Base-by-base conservation (phyloP, 2,329 filamentous ascomycete genomes). In the Cladosporium sp. region DNA sequence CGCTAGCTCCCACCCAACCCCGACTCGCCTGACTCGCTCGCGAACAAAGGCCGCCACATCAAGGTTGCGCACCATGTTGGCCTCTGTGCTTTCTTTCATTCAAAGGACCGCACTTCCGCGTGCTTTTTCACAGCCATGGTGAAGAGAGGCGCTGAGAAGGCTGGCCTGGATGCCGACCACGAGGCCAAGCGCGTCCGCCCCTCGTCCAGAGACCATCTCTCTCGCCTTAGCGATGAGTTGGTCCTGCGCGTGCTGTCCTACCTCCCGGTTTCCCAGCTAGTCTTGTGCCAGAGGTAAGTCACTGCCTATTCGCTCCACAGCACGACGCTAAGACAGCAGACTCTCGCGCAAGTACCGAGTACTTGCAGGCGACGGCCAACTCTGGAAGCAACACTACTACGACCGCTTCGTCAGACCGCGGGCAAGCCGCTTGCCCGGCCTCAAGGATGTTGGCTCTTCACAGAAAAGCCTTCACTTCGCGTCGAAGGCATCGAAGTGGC, bases 321-420 rank as follows among this genome's bases (percentile, higher is more conserved):
- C 28, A 9, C 46, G 11, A 70, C 54, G 58, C 67, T 68, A 51
- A 75, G 80, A 34, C 73, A 77, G 5, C 74, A 78, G 83, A 51
- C 77, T 91, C n/a, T 96, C 89, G 2, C 82, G 74, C 50, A 88
- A 87, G 54, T 86, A 95, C 64, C 77, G 83, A 60, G 77, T 76
- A 37, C 78, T 97, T 14, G 80, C 88, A 7, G 78, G 80, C 51
- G 93, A 97, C 68, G 86, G 86, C 0, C 89, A 96, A 66, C 74
- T 97, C 53, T 98, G 93, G 93, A 93, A 92, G 68, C 79, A 80
- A 11, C 81, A 89, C 46, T 98, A 95, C 71, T 95, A 95, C 71
- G 78, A 83, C 22, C 84, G 86, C 57, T 97, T 95, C 70, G 88
- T 96, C 31, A 79, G 87, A 34, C 90, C 89, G 37, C 82, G 90